These are phyloP conservation scores for Silybum marianum DNA, from an alignment of 129 eudicot genomes.

Conservation along the genomic window DNA sequence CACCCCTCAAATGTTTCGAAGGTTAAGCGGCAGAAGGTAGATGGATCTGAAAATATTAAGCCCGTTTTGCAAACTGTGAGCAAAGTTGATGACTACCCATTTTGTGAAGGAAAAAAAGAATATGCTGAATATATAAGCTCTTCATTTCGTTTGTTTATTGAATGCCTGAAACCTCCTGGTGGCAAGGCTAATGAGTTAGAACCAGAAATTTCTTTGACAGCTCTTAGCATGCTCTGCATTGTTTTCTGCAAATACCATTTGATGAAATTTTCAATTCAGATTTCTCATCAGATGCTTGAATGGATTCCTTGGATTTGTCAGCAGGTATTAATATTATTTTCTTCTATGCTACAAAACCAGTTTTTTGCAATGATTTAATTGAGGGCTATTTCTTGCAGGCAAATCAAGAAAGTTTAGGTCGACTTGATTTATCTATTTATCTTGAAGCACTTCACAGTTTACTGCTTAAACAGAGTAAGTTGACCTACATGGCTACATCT, in stretches of 20 bases:
- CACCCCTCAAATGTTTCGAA: slow-evolving; percentile 35
- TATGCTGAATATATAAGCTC: slow-evolving; percentile 56
- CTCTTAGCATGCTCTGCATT: slow-evolving; percentile 82
- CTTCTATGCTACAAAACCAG: slow-evolving; percentile 13
- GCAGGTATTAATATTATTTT: slow-evolving; percentile 70
- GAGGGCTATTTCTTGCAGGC: slow-evolving; percentile 52
- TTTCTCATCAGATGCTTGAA: slow-evolving; percentile 46
- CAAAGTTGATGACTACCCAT: slow-evolving; percentile 21
- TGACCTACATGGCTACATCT: slow-evolving; percentile 6
- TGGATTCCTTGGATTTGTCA: slow-evolving; percentile 91
- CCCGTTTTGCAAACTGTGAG: slow-evolving; percentile 26
- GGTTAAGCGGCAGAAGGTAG: slow-evolving; percentile 63
- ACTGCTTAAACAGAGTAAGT: slow-evolving; percentile 66
- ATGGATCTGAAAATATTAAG: slow-evolving; percentile 21
- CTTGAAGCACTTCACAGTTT: slow-evolving; percentile 79
- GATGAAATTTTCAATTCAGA: slow-evolving; percentile 34
- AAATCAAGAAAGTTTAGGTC: slow-evolving; percentile 30
- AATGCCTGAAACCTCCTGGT: slow-evolving; percentile 61
- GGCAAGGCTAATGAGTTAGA: slow-evolving; percentile 34
- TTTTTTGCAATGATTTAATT: slow-evolving; percentile 27
- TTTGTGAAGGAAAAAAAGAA: slow-evolving; percentile 36
- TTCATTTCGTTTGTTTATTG: slow-evolving; percentile 53
- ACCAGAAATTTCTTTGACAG: slow-evolving; percentile 60
- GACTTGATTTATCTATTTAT: slow-evolving; percentile 58
- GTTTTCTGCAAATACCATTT: slow-evolving; percentile 56